These are phyloP conservation scores for Dendrobium catenatum DNA, from an alignment of 106 monocot genomes.

Conservation along the genomic window DNA sequence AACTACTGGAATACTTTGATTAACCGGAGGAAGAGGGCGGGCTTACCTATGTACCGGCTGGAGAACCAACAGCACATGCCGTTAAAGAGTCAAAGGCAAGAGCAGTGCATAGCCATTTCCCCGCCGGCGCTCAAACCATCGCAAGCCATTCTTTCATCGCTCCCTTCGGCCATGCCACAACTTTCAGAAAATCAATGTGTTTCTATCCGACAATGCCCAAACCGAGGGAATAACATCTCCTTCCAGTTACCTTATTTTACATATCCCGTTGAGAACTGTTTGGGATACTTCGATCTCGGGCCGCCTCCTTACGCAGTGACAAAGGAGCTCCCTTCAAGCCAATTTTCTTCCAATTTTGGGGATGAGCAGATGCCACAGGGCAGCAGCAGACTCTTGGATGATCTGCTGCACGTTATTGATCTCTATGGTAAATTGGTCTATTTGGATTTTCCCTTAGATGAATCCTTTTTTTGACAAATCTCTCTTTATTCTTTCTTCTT, in stretches of 20 bases:
- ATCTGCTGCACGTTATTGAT: slow-evolving; percentile 22
- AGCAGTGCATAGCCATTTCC: background rate
- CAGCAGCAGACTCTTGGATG: slow-evolving; percentile 34
- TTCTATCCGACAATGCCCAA: background rate
- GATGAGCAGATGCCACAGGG: slow-evolving; percentile 3
- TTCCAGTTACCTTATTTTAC: slow-evolving; percentile 8
- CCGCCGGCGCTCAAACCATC: background rate
- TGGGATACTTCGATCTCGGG: slow-evolving; percentile 8
- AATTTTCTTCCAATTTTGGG: slow-evolving; percentile 21
- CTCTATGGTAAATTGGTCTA: background rate
- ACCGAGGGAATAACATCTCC: background rate
- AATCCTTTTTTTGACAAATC: background rate
- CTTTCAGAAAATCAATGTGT: background rate
- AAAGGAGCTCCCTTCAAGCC: slow-evolving; percentile 78
- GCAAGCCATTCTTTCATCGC: background rate
- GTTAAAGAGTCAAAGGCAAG: background rate
- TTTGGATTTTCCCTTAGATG: background rate
- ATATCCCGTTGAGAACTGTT: background rate
- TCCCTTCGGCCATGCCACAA: background rate
- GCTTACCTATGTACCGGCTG: slow-evolving; percentile 44
- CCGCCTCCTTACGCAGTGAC: slow-evolving; percentile 16
- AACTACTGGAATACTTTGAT: slow-evolving; percentile 73
- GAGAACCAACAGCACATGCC: slow-evolving; percentile 14
- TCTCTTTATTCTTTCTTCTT: background rate
- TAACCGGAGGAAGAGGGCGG: slow-evolving; percentile 46